Percentiles rank a stretch among this genome's conserved stretches.
Evolutionary conservation across 768 basidiomycete species (phyloP).

Genomic region (Solioccasus polychromus): DNA sequence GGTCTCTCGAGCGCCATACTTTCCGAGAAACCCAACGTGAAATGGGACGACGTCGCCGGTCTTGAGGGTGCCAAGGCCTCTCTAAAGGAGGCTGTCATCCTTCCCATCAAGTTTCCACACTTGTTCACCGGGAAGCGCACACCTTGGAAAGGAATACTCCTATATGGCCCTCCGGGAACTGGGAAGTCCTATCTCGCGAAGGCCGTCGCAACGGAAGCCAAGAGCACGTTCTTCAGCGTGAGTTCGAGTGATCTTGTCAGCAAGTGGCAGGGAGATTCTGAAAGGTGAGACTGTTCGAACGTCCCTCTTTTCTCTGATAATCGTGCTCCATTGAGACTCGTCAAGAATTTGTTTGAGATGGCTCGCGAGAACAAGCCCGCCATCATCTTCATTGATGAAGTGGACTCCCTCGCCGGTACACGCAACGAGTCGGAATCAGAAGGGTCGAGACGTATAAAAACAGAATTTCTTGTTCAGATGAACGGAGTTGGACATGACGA

Average conservation of each 20-base stretch:
- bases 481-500: slow-evolving; percentile 98
- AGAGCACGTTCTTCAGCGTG: slow-evolving; percentile 98
- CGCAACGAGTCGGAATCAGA: slow-evolving; percentile 97
- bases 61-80: slow-evolving; percentile 93
- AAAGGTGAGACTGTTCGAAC: slow-evolving; percentile 60
- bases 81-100: slow-evolving; percentile 95
- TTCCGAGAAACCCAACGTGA: slow-evolving; percentile 90
- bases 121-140: slow-evolving; percentile 98
- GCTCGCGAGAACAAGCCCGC: slow-evolving; percentile 95
- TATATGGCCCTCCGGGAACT: slow-evolving; percentile 97
- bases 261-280: slow-evolving; percentile 99
- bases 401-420: slow-evolving; percentile 93
- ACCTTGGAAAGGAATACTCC: slow-evolving; percentile 92
- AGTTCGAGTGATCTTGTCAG: slow-evolving; percentile 94
- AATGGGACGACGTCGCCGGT: slow-evolving; percentile 99
- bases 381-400: slow-evolving; percentile 99
- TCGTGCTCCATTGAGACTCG: slow-evolving; percentile 53
- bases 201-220: slow-evolving; percentile 98
- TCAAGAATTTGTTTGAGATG: slow-evolving; percentile 94
- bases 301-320: not conserved
- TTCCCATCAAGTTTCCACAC: slow-evolving; percentile 99
- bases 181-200: slow-evolving; percentile 97
- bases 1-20: slow-evolving; percentile 86
- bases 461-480: slow-evolving; percentile 97
- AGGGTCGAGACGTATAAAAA: slow-evolving; percentile 95